These are phyloP conservation scores for Oryza officinalis DNA, from an alignment of 176 grass and related monocot genomes.

Conservation along the genomic window DNA sequence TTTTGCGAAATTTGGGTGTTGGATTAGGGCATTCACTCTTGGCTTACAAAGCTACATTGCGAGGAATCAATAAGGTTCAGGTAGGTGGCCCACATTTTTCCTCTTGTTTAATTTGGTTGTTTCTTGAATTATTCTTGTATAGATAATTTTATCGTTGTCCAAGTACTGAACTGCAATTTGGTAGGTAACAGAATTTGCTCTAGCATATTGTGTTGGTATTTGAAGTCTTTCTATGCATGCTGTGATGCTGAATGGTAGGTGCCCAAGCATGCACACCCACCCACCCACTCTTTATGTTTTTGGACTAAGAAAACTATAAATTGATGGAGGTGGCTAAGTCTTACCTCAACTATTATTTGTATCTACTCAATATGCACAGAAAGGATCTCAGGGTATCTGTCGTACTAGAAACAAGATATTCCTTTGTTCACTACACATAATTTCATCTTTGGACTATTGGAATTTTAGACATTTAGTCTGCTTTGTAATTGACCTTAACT, in stretches of 20 bases:
- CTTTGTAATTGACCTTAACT: neutral
- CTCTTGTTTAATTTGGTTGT: slow-evolving; percentile 24
- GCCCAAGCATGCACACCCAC: neutral
- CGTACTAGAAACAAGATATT: neutral
- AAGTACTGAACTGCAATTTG: slow-evolving; percentile 19
- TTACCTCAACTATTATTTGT: slow-evolving; percentile 8
- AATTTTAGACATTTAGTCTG: neutral
- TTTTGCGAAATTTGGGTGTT: slow-evolving; percentile 90
- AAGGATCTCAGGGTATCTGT: neutral
- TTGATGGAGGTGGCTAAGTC: neutral
- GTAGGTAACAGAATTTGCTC: neutral
- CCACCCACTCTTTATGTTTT: slow-evolving; percentile 1
- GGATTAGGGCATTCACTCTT: slow-evolving; percentile 91
- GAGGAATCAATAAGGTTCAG: slow-evolving; percentile 92
- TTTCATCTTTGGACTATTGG: neutral
- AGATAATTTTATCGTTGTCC: slow-evolving; percentile 4
- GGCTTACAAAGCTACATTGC: slow-evolving; percentile 84
- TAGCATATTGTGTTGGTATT: neutral
- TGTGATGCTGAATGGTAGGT: neutral
- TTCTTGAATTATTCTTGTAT: slow-evolving; percentile 20
- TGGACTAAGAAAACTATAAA: slow-evolving; percentile 15
- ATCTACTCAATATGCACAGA: neutral
- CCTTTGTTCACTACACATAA: slow-evolving; percentile 3
- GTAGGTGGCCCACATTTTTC: slow-evolving; percentile 35
- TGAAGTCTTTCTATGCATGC: neutral